Evolutionary conservation across 306 rosid species (phyloP).

Genomic region (Prunus salicina): DNA sequence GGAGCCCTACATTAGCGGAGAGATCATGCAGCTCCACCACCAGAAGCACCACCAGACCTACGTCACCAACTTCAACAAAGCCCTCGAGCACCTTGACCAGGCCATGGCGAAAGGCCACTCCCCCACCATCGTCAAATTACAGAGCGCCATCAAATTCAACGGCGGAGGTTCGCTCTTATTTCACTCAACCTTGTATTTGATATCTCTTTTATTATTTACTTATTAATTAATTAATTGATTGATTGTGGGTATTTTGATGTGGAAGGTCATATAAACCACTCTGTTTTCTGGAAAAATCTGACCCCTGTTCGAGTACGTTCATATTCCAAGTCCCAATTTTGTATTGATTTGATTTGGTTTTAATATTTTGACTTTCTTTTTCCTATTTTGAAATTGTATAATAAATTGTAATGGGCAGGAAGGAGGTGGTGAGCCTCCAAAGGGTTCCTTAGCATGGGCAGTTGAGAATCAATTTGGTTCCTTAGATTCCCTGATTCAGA

Average conservation of each 20-base stretch:
- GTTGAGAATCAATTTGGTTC: constrained; percentile 70
- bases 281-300: constrained; percentile 52
- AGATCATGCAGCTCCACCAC: constrained; percentile 83
- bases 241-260: background rate
- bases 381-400: background rate
- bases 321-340: background rate
- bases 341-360: background rate
- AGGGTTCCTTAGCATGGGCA: constrained; percentile 64
- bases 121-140: constrained; percentile 28
- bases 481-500: constrained; percentile 53
- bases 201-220: background rate
- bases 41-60: constrained; percentile 90
- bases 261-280: constrained; percentile 45
- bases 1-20: constrained; percentile 74
- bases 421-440: constrained; percentile 94
- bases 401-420: constrained; percentile 43
- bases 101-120: constrained; percentile 51
- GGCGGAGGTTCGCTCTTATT: constrained; percentile 41
- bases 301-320: constrained; percentile 38
- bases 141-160: constrained; percentile 49
- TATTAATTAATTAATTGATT: background rate
- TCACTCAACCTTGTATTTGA: background rate
- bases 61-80: constrained; percentile 75
- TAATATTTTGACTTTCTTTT: background rate
- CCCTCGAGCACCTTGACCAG: constrained; percentile 63